Conservation (phyloP, 306 rosid genomes). For the Elaeagnus macrophylla region DNA sequence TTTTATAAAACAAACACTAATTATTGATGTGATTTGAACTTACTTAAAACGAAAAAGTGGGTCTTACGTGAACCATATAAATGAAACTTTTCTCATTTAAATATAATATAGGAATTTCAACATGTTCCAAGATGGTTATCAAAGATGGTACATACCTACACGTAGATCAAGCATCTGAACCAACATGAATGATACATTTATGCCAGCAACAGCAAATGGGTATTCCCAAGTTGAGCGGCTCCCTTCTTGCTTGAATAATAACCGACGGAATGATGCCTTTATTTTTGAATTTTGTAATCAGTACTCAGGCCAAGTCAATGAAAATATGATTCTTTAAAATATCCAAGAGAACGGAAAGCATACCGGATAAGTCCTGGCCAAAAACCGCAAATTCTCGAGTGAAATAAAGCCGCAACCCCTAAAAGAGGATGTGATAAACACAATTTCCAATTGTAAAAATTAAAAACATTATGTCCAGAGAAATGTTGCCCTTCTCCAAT, state of each 20-base stretch:
- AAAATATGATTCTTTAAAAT: not conserved
- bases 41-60: too few relatives aligned
- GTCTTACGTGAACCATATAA: too few relatives aligned
- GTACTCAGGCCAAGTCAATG: conserved; percentile 14
- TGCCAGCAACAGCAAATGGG: conserved; percentile 96
- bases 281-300: conserved; percentile 59
- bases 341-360: conserved; percentile 21
- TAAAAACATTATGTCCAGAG: too few relatives aligned
- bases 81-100: not conserved
- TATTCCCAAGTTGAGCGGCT: conserved; percentile 86
- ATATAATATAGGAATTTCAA: not conserved
- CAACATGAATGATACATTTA: conserved; percentile 80
- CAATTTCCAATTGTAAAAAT: too few relatives aligned
- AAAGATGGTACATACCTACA: conserved; percentile 42
- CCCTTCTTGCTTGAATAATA: conserved; percentile 76
- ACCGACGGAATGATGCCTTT: conserved; percentile 92
- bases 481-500: too few relatives aligned
- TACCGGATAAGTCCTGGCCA: conserved; percentile 80
- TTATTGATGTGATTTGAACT: too few relatives aligned
- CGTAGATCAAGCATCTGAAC: conserved; percentile 77
- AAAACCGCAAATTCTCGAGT: conserved; percentile 84
- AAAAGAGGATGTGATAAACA: conserved; percentile 1
- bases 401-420: conserved; percentile 91
- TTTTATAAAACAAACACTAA: too few relatives aligned
- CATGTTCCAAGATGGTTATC: not conserved